Percentiles rank a stretch among this genome's conserved stretches.
Conservation (phyloP, 495 filamentous ascomycete species). For the Cercophora scortea region DNA sequence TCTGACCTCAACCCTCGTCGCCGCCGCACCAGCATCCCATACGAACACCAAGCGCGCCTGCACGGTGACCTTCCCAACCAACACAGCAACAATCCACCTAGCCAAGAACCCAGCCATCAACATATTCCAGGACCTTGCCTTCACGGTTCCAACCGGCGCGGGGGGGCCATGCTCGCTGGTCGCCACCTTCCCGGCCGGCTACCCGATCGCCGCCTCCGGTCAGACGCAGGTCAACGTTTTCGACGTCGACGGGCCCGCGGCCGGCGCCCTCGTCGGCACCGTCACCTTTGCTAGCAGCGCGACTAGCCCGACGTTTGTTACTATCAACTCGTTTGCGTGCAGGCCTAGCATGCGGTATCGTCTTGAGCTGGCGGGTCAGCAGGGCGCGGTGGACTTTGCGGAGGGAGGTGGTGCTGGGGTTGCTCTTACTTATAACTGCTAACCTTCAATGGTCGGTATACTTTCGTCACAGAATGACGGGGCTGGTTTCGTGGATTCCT, state of each 20-base stretch:
- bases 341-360: constrained; percentile 14
- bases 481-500: no score
- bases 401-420: constrained; percentile 15
- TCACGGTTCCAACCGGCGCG: constrained; percentile 11
- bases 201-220: constrained; percentile 14
- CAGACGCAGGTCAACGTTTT: constrained; percentile 23
- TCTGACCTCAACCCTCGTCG: constrained; percentile 11
- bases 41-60: constrained; percentile 6
- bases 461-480: no score
- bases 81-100: constrained; percentile 15
- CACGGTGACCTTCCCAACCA: constrained; percentile 6
- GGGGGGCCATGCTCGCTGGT: constrained; percentile 26
- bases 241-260: constrained; percentile 17
- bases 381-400: constrained; percentile 32
- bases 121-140: not conserved
- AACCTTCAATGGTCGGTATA: no score
- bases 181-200: constrained; percentile 24
- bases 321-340: constrained; percentile 29
- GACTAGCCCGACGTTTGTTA: not conserved
- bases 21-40: constrained; percentile 4
- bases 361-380: constrained; percentile 19
- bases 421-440: constrained; percentile 10
- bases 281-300: constrained; percentile 11
- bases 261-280: constrained; percentile 22
- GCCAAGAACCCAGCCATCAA: constrained; percentile 3